Conservation (phyloP, 2,329 filamentous ascomycete species). For the Biscogniauxia marginata region DNA sequence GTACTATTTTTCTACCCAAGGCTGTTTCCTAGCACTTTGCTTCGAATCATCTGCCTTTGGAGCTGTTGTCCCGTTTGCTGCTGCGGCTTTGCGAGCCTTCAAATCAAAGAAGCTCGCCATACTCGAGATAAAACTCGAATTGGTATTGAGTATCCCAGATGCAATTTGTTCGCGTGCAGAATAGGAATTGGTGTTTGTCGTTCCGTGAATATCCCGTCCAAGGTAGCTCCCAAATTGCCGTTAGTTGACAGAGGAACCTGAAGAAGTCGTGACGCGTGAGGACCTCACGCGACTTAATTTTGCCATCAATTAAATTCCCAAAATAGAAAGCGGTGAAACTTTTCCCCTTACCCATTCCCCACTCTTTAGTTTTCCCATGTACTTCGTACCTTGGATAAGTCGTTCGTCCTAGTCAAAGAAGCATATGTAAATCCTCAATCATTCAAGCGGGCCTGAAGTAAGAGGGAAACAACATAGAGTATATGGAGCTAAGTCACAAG, state of each 20-base stretch:
- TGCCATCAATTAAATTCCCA: slow-evolving; percentile 23
- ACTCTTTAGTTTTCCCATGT: background rate
- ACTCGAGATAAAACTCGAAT: background rate
- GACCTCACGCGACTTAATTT: slow-evolving; percentile 22
- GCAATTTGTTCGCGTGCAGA: background rate
- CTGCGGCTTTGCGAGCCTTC: slow-evolving; percentile 83
- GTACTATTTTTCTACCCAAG: slow-evolving; percentile 99
- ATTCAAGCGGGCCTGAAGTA: too few species aligned
- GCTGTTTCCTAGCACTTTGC: slow-evolving; percentile 68
- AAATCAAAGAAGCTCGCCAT: slow-evolving; percentile 97
- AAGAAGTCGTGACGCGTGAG: slow-evolving; percentile 17
- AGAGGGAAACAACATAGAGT: too few species aligned
- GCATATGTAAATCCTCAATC: too few species aligned
- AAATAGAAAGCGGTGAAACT: slow-evolving; percentile 18
- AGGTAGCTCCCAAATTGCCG: background rate
- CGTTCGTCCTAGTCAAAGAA: too few species aligned
- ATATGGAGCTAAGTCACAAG: too few species aligned
- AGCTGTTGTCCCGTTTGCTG: slow-evolving; percentile 57
- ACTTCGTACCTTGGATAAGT: too few species aligned
- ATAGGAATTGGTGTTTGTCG: background rate
- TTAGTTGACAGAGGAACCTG: background rate
- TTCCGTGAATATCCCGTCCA: background rate
- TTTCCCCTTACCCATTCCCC: background rate
- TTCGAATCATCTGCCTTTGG: slow-evolving; percentile 65
- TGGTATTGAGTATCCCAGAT: background rate